Conservation (phyloP, 2,329 filamentous ascomycete species). For the Colletotrichum cereale region DNA sequence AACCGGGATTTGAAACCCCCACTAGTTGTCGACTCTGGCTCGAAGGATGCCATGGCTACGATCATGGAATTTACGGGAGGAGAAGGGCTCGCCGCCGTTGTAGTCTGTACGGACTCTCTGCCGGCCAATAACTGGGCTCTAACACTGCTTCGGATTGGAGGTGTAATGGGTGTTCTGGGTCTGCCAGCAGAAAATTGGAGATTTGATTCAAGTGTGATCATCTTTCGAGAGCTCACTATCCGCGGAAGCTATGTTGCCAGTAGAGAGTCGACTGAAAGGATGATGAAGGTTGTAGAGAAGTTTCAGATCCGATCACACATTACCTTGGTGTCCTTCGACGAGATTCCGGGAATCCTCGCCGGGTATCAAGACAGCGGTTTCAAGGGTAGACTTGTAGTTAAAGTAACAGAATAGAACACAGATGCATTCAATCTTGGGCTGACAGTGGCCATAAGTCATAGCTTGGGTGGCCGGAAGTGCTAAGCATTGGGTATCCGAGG, state of each 20-base stretch:
- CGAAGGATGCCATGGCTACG: slow-evolving; percentile 31
- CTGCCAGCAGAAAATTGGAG: slow-evolving; percentile 49
- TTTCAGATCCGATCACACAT: slow-evolving; percentile 46
- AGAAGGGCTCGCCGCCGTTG: slow-evolving; percentile 48
- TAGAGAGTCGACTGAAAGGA: slow-evolving; percentile 45
- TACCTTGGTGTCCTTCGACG: slow-evolving; percentile 45
- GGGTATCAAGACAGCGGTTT: slow-evolving; percentile 46
- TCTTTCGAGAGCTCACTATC: slow-evolving; percentile 48
- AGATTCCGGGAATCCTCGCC: slow-evolving; percentile 46
- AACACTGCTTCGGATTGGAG: slow-evolving; percentile 46
- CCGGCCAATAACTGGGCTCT: slow-evolving; percentile 49
- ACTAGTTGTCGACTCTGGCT: slow-evolving; percentile 46
- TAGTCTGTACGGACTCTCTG: slow-evolving; percentile 51
- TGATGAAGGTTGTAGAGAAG: slow-evolving; percentile 49
- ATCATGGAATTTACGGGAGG: slow-evolving; percentile 47
- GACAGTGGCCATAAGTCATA: too few species aligned
- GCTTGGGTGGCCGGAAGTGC: background rate
- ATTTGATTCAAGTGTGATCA: slow-evolving; percentile 48
- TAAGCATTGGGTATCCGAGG: background rate
- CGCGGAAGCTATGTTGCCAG: slow-evolving; percentile 50
- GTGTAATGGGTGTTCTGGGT: slow-evolving; percentile 47
- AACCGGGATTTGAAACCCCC: slow-evolving; percentile 44
- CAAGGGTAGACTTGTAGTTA: slow-evolving; percentile 48
- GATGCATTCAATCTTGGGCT: background rate
- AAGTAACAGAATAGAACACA: slow-evolving; percentile 34